Evolutionary conservation across 441 rosid species (phyloP).

Genomic region (Erysimum cheiri): DNA sequence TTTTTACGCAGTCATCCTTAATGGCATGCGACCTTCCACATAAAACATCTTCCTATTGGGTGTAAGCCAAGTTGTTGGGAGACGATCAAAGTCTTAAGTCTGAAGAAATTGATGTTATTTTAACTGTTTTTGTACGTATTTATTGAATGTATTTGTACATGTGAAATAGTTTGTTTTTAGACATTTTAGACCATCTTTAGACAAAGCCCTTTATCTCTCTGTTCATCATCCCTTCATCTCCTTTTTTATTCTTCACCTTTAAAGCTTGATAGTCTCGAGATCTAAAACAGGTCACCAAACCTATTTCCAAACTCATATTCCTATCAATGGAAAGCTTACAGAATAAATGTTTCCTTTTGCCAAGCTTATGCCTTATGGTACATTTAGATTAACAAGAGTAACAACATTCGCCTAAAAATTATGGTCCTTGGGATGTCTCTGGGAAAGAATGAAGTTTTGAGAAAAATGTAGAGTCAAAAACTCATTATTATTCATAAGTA

Average conservation of each 20-base stretch:
- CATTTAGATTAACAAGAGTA: neutral
- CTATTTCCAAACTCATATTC: neutral
- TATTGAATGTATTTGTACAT: neutral
- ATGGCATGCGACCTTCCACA: neutral
- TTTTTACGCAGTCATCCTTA: neutral
- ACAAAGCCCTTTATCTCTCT: neutral
- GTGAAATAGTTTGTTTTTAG: neutral
- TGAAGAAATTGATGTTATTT: neutral
- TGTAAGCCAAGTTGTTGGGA: neutral
- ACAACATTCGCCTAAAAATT: neutral
- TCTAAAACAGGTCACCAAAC: neutral
- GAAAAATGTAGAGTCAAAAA: neutral
- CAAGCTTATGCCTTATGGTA: neutral
- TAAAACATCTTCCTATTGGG: neutral
- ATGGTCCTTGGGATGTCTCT: slow-evolving; percentile 6
- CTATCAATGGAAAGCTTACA: neutral
- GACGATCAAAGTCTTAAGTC: neutral
- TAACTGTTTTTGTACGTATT: neutral
- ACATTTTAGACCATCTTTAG: neutral
- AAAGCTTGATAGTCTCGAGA: neutral
- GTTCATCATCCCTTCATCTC: neutral
- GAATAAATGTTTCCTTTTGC: neutral
- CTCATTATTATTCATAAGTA: slow-evolving; percentile 9
- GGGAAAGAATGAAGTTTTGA: neutral
- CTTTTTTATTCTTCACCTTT: neutral